These are phyloP conservation scores for Apiospora hydei DNA, from an alignment of 2,329 filamentous ascomycete species.

Conservation along the genomic window DNA sequence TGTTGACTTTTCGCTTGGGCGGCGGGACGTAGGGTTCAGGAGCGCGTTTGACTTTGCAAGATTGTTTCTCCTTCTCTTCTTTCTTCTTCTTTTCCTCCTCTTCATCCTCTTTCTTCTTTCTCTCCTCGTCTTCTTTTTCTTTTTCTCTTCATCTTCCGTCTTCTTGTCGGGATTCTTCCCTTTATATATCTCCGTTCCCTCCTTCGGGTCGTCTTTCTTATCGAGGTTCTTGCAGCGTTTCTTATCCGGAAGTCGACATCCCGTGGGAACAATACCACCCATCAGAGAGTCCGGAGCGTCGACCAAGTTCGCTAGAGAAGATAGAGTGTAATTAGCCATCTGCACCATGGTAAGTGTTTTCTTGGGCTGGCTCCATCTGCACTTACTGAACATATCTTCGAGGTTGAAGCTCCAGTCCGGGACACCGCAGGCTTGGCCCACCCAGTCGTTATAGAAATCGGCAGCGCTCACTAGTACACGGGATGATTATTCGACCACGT, in stretches of 20 bases:
- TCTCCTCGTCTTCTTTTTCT: no score
- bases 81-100: no score
- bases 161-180: background rate
- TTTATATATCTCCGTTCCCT: background rate
- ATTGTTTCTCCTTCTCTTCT: background rate
- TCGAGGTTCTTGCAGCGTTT: background rate
- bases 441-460: background rate
- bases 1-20: constrained; percentile 18
- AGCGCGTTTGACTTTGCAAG: constrained; percentile 23
- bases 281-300: background rate
- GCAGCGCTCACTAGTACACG: background rate
- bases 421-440: background rate
- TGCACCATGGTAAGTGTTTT: no score
- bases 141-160: background rate
- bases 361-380: background rate
- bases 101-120: no score
- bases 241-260: background rate
- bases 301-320: background rate
- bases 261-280: background rate
- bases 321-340: background rate
- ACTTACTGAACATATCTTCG: background rate
- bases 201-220: background rate
- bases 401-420: background rate
- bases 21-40: constrained; percentile 21
- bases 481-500: background rate